Evolutionary conservation across 108 stramenopile genomes (phyloP), one percentile per base, ranked within the genome.

Genomic region (Fistulifera solaris): DNA sequence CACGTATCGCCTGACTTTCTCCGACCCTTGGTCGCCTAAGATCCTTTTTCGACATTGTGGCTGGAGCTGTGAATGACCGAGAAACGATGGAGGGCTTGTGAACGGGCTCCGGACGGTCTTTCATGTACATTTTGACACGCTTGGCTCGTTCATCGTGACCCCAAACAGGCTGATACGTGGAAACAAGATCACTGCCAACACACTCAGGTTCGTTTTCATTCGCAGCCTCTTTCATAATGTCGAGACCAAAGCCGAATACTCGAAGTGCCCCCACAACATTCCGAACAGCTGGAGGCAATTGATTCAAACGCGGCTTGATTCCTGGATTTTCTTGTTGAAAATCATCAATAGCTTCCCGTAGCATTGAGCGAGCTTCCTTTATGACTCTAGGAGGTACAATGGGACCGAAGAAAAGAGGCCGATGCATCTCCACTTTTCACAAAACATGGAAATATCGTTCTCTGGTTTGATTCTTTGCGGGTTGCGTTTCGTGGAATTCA

Each of bases 331-430:
- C 54, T 23, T 73, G 58, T 31, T 44, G 28, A 50, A 54, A 52
- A 13, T 54, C 55, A 17, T 55, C 38, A 15, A 62, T 58, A 17
- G 49, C 49, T 22, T 61, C 26, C 26, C 17, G 14, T 16, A 81
- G 47, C 25, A 76, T 73, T 17, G 38, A 39, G 57, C 68, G 56
- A 8, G 80, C 83, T 63, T 83, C 83, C 13, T 70, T 60, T 0
- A 87, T 25, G 27, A 87, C 64, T 21, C 83, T 76, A 2, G 85
- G 84, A 14, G 87, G 85, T 25, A 93, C 14, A 0, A 60, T 40
- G 40, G 76, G 63, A 5, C 91, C 91, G 59, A 93, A 93, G 59
- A 93, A 93, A 35, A 93, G 60, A 22, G 91, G 87, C 31, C 83
- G 75, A n/a, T 74, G 78, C 18, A 93, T 41, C 22, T 63, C 49